Percentiles rank a stretch among this genome's conserved stretches.
Evolutionary conservation across 352 stramenopile genomes (phyloP).

Genomic region (Globisporangium mamillatum): DNA sequence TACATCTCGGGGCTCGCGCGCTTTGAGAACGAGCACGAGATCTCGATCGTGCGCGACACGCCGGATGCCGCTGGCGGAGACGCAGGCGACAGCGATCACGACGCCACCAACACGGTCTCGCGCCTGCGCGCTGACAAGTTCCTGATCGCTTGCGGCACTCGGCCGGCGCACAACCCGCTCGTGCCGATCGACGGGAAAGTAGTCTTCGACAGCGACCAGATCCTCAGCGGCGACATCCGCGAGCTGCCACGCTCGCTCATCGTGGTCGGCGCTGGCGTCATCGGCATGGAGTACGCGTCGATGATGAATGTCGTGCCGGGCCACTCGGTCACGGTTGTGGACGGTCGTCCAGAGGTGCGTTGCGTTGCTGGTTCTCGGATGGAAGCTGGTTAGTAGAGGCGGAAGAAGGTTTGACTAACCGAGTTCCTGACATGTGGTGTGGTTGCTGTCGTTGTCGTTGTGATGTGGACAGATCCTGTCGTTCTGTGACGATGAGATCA

Average conservation of each 20-base stretch:
- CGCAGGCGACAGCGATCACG: slow-evolving; percentile 10
- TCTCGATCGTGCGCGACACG: slow-evolving; percentile 55
- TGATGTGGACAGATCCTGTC: slow-evolving; percentile 46
- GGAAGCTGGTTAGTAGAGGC: background rate
- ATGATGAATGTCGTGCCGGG: slow-evolving; percentile 89
- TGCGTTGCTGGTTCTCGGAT: background rate
- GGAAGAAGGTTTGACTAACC: background rate
- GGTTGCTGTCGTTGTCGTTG: background rate
- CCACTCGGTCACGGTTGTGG: slow-evolving; percentile 85
- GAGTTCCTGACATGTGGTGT: background rate
- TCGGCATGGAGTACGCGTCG: slow-evolving; percentile 90
- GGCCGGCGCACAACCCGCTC: slow-evolving; percentile 68
- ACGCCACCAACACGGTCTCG: slow-evolving; percentile 32
- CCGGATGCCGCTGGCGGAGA: slow-evolving; percentile 8
- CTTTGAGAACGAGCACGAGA: slow-evolving; percentile 76
- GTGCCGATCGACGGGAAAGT: slow-evolving; percentile 84
- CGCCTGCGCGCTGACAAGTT: slow-evolving; percentile 71
- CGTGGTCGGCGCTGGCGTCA: slow-evolving; percentile 81
- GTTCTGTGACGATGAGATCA: slow-evolving; percentile 86
- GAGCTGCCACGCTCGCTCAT: slow-evolving; percentile 74
- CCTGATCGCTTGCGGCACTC: slow-evolving; percentile 82
- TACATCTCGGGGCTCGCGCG: slow-evolving; percentile 67
- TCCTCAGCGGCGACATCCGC: slow-evolving; percentile 63
- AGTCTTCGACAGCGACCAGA: slow-evolving; percentile 83
- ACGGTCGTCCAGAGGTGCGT: slow-evolving; percentile 50